phyloP scores from a whole-genome alignment of 345 rosid genomes.

The Combretum micranthum region DNA sequence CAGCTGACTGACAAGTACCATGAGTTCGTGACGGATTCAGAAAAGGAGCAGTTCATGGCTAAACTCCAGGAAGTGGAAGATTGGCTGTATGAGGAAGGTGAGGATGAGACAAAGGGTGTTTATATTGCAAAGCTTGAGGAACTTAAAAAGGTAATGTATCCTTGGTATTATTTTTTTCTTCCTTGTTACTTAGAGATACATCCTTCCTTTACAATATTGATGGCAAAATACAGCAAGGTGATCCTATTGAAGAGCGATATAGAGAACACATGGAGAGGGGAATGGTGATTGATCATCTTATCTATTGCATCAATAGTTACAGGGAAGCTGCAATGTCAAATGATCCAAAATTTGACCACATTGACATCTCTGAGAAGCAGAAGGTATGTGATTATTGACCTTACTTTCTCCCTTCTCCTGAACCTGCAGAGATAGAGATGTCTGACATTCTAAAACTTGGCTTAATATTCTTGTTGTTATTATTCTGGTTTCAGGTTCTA shows the following conservation, averaged over 20 bases:
- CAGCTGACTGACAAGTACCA: constrained; percentile 80
- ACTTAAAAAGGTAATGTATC: constrained; percentile 69
- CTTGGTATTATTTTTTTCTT: background rate
- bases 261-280: constrained; percentile 72
- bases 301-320: constrained; percentile 69
- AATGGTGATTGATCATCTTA: constrained; percentile 63
- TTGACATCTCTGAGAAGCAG: constrained; percentile 79
- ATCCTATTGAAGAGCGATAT: constrained; percentile 77
- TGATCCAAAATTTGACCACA: constrained; percentile 92
- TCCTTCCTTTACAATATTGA: background rate
- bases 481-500: constrained; percentile 42
- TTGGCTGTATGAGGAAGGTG: constrained; percentile 98
- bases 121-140: constrained; percentile 91
- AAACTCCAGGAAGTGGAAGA: constrained; percentile 85
- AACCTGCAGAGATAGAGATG: background rate
- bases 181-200: background rate
- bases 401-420: background rate
- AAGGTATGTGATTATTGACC: constrained; percentile 34
- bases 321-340: constrained; percentile 78
- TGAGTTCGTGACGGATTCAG: constrained; percentile 60
- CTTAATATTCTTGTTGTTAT: background rate
- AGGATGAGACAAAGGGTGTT: constrained; percentile 97
- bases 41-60: constrained; percentile 52
- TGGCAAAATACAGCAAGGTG: constrained; percentile 60
- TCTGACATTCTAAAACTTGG: background rate